A percentile compares a stretch with the other conserved stretches of the same genome.
Evolutionary conservation across 257 asterid genomes (phyloP).

Genomic region (Solanum sejunctum): DNA sequence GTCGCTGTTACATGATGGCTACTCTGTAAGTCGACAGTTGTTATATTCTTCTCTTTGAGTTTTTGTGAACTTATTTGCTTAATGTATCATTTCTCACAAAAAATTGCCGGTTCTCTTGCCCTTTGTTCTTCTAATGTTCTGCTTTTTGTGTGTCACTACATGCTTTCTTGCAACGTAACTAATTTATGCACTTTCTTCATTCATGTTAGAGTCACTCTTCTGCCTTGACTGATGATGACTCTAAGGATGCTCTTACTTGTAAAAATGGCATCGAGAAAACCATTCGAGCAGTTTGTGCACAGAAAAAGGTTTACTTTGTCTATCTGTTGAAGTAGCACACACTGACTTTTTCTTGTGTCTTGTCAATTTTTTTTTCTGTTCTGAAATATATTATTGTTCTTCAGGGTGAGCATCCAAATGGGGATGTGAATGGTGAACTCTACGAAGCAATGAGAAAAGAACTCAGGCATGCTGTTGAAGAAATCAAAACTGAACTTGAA

Average conservation of each 20-base stretch:
- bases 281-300: constrained; percentile 55
- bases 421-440: constrained; percentile 40
- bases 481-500: constrained; percentile 66
- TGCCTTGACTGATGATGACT: constrained; percentile 67
- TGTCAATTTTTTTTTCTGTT: background rate
- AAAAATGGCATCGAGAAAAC: constrained; percentile 57
- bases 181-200: constrained; percentile 3
- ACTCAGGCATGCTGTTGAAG: constrained; percentile 75
- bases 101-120: background rate
- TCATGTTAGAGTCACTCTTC: constrained; percentile 66
- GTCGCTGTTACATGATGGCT: constrained; percentile 44
- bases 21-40: constrained; percentile 46
- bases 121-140: background rate
- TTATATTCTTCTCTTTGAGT: background rate
- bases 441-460: constrained; percentile 74
- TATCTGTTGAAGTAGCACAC: background rate
- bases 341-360: background rate
- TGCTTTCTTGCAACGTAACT: background rate
- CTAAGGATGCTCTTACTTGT: constrained; percentile 35
- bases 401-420: constrained; percentile 51
- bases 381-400: background rate
- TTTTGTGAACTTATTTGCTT: background rate
- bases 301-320: constrained; percentile 39
- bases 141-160: background rate
- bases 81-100: background rate